These are phyloP conservation scores for Sonneratia caseolaris DNA, from an alignment of 345 rosid genomes.

Conservation along the genomic window DNA sequence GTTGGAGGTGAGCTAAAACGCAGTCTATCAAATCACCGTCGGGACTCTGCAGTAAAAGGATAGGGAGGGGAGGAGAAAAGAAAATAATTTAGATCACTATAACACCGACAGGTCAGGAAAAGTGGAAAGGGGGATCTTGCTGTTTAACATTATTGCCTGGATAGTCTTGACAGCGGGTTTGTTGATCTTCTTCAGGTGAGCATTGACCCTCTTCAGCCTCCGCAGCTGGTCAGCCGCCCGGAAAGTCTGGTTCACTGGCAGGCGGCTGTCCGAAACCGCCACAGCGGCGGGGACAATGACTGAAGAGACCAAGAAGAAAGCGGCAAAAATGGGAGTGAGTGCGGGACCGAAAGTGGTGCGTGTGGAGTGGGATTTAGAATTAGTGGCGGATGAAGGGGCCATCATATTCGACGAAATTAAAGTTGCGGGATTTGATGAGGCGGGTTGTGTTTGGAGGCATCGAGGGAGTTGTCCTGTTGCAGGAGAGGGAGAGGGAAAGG, in stretches of 20 bases:
- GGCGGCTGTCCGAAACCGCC: conserved; percentile 32
- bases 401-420: conserved; percentile 44
- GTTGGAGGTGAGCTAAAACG: conserved; percentile 75
- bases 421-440: conserved; percentile 23
- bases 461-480: conserved; percentile 38
- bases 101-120: conserved; percentile 7
- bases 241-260: conserved; percentile 40
- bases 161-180: conserved; percentile 89
- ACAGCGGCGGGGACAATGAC: conserved; percentile 17
- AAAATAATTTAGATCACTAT: background rate
- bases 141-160: conserved; percentile 30
- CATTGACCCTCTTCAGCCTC: conserved; percentile 44
- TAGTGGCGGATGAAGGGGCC: conserved; percentile 19
- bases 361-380: background rate
- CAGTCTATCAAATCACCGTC: conserved; percentile 96
- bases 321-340: conserved; percentile 34
- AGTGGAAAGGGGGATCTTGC: background rate
- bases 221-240: conserved; percentile 32
- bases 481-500: conserved; percentile 8
- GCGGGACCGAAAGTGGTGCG: conserved; percentile 9
- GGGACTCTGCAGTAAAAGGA: conserved; percentile 51
- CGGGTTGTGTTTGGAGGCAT: conserved; percentile 32
- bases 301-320: conserved; percentile 30
- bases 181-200: conserved; percentile 62
- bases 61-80: background rate